Percentiles rank a stretch among this genome's conserved stretches.
phyloP scores from a whole-genome alignment of 495 filamentous ascomycete species.

The Parmelia sp. region DNA sequence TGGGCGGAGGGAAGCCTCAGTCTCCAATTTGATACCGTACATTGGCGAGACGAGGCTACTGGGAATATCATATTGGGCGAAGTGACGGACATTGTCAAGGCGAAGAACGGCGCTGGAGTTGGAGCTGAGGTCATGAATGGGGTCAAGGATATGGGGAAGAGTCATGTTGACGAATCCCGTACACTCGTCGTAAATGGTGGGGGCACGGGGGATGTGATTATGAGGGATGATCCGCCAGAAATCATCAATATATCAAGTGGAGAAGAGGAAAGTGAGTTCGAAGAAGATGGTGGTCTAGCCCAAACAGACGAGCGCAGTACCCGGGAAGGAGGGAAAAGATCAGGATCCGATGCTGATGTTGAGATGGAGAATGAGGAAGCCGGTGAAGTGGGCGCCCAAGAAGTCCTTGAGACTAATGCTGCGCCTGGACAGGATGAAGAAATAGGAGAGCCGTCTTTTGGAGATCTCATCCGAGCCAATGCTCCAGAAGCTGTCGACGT shows the following conservation, averaged over 20 bases:
- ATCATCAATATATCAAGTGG: constrained; percentile 54
- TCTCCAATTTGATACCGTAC: constrained; percentile 49
- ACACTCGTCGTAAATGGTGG: constrained; percentile 50
- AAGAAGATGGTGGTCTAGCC: constrained; percentile 34
- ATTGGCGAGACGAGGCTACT: constrained; percentile 45
- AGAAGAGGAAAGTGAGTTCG: constrained; percentile 33
- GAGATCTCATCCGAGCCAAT: constrained; percentile 72
- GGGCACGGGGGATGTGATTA: constrained; percentile 22
- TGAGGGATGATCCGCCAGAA: constrained; percentile 27
- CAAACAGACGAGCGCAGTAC: constrained; percentile 28
- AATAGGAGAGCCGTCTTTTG: constrained; percentile 68
- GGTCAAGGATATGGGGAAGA: constrained; percentile 52
- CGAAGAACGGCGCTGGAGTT: constrained; percentile 40
- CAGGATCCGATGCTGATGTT: constrained; percentile 38
- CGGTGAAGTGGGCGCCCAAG: constrained; percentile 38
- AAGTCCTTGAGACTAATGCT: constrained; percentile 20
- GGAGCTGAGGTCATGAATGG: constrained; percentile 48
- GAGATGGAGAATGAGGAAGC: constrained; percentile 47
- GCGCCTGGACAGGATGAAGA: constrained; percentile 39
- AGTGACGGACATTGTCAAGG: constrained; percentile 40
- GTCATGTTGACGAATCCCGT: constrained; percentile 66
- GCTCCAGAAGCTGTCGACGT: constrained; percentile 70
- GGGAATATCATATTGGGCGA: constrained; percentile 44
- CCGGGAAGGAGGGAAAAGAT: not conserved
- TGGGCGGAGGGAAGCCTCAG: constrained; percentile 53